phyloP scores from a whole-genome alignment of 2,329 filamentous ascomycete genomes.

The Fusarium brevicatenulatum region DNA sequence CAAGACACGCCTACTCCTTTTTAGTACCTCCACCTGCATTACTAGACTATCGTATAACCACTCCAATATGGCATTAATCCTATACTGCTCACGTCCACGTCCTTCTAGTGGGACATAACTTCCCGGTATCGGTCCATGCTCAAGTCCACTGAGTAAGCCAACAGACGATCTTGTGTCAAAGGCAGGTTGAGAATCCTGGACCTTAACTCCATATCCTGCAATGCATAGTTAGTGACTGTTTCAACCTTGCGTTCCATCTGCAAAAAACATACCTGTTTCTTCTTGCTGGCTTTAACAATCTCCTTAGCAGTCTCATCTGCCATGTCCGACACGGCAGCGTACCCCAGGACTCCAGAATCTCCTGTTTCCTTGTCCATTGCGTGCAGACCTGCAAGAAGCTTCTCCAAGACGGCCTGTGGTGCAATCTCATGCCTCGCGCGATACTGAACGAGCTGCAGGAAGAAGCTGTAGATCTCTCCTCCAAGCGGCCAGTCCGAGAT shows the following conservation, averaged over 20 bases:
- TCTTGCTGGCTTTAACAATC: slow-evolving; percentile 65
- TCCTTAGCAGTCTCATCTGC: slow-evolving; percentile 76
- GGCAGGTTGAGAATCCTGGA: slow-evolving; percentile 66
- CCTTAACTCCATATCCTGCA: slow-evolving; percentile 51
- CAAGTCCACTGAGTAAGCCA: slow-evolving; percentile 76
- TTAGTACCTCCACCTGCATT: slow-evolving; percentile 21
- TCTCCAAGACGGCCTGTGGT: slow-evolving; percentile 62
- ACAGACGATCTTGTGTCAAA: slow-evolving; percentile 76
- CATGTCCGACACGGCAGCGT: slow-evolving; percentile 84
- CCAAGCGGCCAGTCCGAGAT: slow-evolving; percentile 82
- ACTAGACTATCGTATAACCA: slow-evolving; percentile 34
- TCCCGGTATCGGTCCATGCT: slow-evolving; percentile 75
- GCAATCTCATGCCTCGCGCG: slow-evolving; percentile 54
- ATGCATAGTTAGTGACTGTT: slow-evolving; percentile 30
- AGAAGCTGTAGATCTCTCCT: slow-evolving; percentile 79
- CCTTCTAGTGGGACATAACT: slow-evolving; percentile 62
- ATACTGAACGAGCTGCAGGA: slow-evolving; percentile 62
- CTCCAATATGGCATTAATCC: slow-evolving; percentile 9
- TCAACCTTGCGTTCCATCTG: not conserved
- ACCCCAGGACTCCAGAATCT: slow-evolving; percentile 62
- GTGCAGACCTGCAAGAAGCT: slow-evolving; percentile 65
- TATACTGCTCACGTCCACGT: slow-evolving; percentile 6
- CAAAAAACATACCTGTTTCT: slow-evolving; percentile 63
- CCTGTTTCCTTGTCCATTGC: slow-evolving; percentile 60
- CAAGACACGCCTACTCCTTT: slow-evolving; percentile 8